Percentiles rank a stretch among this genome's conserved stretches.
These are phyloP conservation scores for Acrasis kona DNA, from an alignment of 78 protist genomes.

Conservation along the genomic window DNA sequence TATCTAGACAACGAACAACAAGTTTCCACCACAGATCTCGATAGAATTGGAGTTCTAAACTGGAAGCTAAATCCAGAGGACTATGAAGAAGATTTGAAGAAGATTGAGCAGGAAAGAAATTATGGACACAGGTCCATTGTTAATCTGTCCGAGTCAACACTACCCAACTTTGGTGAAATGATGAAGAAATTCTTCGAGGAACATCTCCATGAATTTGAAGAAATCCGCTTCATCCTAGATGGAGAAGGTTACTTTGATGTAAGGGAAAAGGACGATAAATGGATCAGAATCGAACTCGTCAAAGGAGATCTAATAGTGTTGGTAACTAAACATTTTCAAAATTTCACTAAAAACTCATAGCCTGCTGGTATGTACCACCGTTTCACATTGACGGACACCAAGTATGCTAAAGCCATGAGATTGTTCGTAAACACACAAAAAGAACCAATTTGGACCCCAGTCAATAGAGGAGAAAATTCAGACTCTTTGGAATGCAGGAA, in stretches of 20 bases:
- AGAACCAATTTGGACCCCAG: conserved; percentile 48
- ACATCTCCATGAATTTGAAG: conserved; percentile 85
- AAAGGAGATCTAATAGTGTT: conserved; percentile 61
- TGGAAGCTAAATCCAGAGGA: background rate
- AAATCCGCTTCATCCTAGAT: conserved; percentile 69
- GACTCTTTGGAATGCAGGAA: background rate
- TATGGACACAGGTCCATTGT: conserved; percentile 59
- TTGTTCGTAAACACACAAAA: conserved; percentile 28
- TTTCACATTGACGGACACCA: conserved; percentile 50
- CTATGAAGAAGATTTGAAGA: conserved; percentile 27
- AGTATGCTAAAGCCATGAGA: conserved; percentile 44
- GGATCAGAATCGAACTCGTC: conserved; percentile 62
- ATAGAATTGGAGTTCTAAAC: background rate
- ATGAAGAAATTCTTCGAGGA: conserved; percentile 63
- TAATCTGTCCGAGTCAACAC: conserved; percentile 10
- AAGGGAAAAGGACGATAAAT: conserved; percentile 51
- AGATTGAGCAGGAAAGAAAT: conserved; percentile 33
- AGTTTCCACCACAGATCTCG: background rate
- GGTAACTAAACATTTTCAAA: no score
- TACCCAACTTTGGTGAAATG: conserved; percentile 51
- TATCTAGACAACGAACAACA: background rate
- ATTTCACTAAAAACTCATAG: no score
- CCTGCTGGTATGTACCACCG: conserved; percentile 84
- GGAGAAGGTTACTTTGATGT: conserved; percentile 85
- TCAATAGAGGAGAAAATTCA: conserved; percentile 27